Percentiles rank a stretch among this genome's conserved stretches.
These are phyloP conservation scores for Pseudogymnoascus sp. DNA, from an alignment of 2,329 filamentous ascomycete species.

Conservation along the genomic window DNA sequence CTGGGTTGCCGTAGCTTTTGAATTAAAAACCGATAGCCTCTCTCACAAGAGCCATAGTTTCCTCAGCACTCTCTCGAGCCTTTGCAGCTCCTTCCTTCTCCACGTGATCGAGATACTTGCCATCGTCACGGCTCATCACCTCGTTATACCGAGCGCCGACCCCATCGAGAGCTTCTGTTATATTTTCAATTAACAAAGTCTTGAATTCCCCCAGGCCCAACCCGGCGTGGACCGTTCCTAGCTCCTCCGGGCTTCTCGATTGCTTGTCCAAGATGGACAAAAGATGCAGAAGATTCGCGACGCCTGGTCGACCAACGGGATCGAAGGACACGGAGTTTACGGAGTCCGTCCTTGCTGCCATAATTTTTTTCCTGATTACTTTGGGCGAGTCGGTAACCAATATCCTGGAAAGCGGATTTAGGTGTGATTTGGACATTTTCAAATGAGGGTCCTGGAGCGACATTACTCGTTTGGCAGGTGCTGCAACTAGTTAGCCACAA, in stretches of 20 bases:
- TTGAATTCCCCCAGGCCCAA: slow-evolving; percentile 55
- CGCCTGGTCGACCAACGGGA: slow-evolving; percentile 61
- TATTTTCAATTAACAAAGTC: slow-evolving; percentile 49
- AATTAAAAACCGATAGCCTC: slow-evolving; percentile 34
- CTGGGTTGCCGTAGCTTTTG: neutral
- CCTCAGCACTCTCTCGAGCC: slow-evolving; percentile 54
- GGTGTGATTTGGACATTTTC: slow-evolving; percentile 94
- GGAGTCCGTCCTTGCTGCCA: slow-evolving; percentile 69
- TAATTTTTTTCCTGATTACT: slow-evolving; percentile 63
- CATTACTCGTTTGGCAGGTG: slow-evolving; percentile 76
- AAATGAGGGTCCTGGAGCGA: slow-evolving; percentile 67
- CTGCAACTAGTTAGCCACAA: slow-evolving; percentile 17
- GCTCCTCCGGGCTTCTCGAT: slow-evolving; percentile 33
- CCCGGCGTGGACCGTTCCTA: slow-evolving; percentile 35
- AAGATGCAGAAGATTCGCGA: slow-evolving; percentile 80
- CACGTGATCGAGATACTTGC: slow-evolving; percentile 49
- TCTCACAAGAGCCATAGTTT: slow-evolving; percentile 40
- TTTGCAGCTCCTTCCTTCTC: slow-evolving; percentile 51
- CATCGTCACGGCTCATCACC: slow-evolving; percentile 41
- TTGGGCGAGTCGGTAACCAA: slow-evolving; percentile 65
- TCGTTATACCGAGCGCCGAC: slow-evolving; percentile 51
- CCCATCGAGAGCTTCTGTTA: slow-evolving; percentile 46
- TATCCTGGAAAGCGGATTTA: slow-evolving; percentile 67
- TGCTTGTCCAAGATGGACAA: slow-evolving; percentile 58
- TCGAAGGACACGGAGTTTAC: slow-evolving; percentile 63